Evolutionary conservation across 352 stramenopile species (phyloP).

Genomic region (Phytopythium litorale): DNA sequence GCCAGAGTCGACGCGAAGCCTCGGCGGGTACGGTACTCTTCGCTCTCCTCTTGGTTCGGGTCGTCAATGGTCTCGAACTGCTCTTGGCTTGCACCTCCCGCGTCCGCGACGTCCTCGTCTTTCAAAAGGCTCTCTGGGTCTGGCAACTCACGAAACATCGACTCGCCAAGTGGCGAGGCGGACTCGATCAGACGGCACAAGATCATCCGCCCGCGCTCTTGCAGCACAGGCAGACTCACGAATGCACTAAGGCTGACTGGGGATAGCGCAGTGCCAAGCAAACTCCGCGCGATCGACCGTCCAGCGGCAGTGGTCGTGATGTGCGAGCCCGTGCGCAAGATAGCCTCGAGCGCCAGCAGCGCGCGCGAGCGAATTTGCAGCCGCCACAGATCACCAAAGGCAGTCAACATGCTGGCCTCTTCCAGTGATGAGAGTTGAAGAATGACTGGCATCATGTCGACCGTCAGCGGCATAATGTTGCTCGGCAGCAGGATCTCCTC

Average conservation of each 20-base stretch:
- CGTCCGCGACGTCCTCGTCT: neutral
- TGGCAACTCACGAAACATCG: constrained; percentile 71
- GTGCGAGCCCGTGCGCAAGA: constrained; percentile 54
- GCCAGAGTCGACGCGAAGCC: constrained; percentile 79
- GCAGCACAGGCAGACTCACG: constrained; percentile 66
- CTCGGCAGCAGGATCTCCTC: constrained; percentile 76
- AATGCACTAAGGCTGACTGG: constrained; percentile 69
- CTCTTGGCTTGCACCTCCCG: neutral
- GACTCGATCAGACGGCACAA: constrained; percentile 81
- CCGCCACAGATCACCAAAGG: constrained; percentile 77
- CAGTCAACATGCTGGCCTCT: constrained; percentile 52
- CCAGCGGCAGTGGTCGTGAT: constrained; percentile 35
- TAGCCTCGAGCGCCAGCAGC: constrained; percentile 70
- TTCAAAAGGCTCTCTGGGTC: constrained; percentile 42
- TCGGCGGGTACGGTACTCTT: constrained; percentile 63
- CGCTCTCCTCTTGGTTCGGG: constrained; percentile 67
- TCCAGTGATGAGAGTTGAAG: constrained; percentile 75
- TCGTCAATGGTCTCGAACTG: constrained; percentile 38
- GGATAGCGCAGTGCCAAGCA: constrained; percentile 59
- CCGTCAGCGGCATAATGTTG: constrained; percentile 38
- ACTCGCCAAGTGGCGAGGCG: constrained; percentile 65
- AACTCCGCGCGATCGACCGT: constrained; percentile 35
- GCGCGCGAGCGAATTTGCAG: constrained; percentile 85
- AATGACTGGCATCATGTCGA: constrained; percentile 84
- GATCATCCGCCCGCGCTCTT: constrained; percentile 83